Base-by-base conservation (phyloP, 371 early-diverging fungal species). In the Syncephalastrum racemosum region DNA sequence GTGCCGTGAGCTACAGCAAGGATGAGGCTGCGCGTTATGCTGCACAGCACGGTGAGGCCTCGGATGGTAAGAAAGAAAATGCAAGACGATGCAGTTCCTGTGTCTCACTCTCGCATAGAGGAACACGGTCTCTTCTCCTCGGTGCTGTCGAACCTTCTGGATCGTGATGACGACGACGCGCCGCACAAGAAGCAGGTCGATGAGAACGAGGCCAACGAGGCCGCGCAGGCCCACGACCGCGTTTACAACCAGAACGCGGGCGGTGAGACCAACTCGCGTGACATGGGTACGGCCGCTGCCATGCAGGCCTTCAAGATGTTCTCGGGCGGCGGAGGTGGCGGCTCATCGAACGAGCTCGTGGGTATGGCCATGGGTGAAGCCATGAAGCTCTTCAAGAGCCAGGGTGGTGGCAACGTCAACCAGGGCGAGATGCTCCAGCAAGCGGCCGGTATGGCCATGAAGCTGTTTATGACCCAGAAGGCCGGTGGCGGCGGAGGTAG, bases 331-430 rank as follows among this genome's bases (percentile, higher is more conserved):
- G 63, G 63, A n/a, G 49, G 58, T 23, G 66, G 69, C 12, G 60
- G 58, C 13, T 50, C 62, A 10, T 60, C 67, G n/a, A 65, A 58
- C 23, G 54, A 73, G 36, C 50, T 79, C 22, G 56, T 73, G 19
- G 79, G 76, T 46, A 58, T 79, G 54, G 79, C 79, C 42, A 79
- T 79, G 79, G 68, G 76, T 52, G 79, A 79, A 65, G 79, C 68
- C 31, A 73, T 65, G 66, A 79, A 79, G 25, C 60, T 79, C 7
- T 70, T 75, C 53, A 71, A 68, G 10, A 55, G 36, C 16, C 22
- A 42, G 18, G 54, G 58, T 4, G 50, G 27, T n/a, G 49, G 54
- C 49, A 43, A 46, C 14, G 55, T 25, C 25, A 45, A 54, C 23
- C 39, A 60, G 19, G 43, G 16, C 8, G 55, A 49, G 24, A 54